A percentile compares a stretch with the other conserved stretches of the same genome.
phyloP scores from a whole-genome alignment of 306 rosid genomes.

The Vigna angularis region DNA sequence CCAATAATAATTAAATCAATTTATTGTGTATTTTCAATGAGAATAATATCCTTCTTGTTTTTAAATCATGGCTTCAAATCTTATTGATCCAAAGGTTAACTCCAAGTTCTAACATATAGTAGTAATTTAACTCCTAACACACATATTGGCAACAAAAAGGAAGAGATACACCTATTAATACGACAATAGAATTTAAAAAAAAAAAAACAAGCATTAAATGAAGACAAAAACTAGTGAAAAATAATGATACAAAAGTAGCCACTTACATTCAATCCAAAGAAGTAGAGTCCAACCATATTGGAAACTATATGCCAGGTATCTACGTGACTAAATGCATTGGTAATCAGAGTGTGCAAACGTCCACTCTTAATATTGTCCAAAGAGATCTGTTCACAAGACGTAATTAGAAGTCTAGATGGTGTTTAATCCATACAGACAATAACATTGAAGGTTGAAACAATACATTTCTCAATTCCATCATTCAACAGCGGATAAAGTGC shows the following conservation, averaged over 20 bases:
- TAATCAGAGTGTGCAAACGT: slow-evolving; percentile 85
- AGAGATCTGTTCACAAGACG: slow-evolving; percentile 68
- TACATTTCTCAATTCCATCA: slow-evolving; percentile 30
- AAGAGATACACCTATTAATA: not conserved
- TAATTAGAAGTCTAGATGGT: slow-evolving; percentile 43
- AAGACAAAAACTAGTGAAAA: slow-evolving; percentile 1
- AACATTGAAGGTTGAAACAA: slow-evolving; percentile 28
- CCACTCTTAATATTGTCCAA: slow-evolving; percentile 71
- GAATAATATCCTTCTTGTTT: not conserved
- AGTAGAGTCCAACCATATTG: slow-evolving; percentile 91
- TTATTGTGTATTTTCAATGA: slow-evolving; percentile 12
- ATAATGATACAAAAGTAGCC: slow-evolving; percentile 41
- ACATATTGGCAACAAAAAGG: not conserved
- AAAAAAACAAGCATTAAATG: not conserved
- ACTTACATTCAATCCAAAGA: slow-evolving; percentile 81
- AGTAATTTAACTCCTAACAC: not conserved
- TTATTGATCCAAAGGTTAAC: slow-evolving; percentile 8
- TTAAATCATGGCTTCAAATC: not conserved
- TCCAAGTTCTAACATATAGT: not conserved
- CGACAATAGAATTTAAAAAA: not conserved
- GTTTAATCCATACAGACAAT: slow-evolving; percentile 38
- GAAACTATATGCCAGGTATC: slow-evolving; percentile 62
- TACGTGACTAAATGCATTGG: slow-evolving; percentile 88
- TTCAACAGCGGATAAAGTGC: slow-evolving; percentile 31
- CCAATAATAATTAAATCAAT: not conserved